phyloP scores from a whole-genome alignment of 345 rosid genomes.

The Eucalyptus viminalis region DNA sequence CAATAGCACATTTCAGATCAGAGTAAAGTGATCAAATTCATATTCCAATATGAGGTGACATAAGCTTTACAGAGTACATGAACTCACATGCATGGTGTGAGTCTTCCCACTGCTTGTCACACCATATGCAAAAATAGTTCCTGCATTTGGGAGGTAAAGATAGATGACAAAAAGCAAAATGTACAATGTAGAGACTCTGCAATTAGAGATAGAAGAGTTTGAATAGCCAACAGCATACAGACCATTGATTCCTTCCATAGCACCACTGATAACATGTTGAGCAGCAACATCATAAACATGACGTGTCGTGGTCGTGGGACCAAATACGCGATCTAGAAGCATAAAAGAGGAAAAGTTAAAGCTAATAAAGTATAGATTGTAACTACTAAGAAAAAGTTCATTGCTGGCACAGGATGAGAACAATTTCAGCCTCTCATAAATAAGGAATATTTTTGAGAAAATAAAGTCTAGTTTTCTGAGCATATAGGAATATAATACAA shows the following conservation, averaged over 20 bases:
- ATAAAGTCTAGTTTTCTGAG: not conserved
- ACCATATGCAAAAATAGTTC: slow-evolving; percentile 97
- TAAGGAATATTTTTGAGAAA: not conserved
- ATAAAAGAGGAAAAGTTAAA: not conserved
- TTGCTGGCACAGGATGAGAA: not conserved
- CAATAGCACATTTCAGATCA: not conserved
- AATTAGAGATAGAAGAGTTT: not conserved
- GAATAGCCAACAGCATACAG: not conserved
- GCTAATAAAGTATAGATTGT: not conserved
- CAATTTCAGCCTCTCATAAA: not conserved
- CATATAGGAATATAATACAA: not conserved
- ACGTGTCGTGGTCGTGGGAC: slow-evolving; percentile 99
- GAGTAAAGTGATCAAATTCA: not conserved
- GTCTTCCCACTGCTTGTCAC: slow-evolving; percentile 99
- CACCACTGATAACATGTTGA: slow-evolving; percentile 89
- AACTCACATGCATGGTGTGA: slow-evolving; percentile 98
- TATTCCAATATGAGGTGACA: not conserved
- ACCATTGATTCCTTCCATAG: slow-evolving; percentile 98
- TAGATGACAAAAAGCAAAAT: not conserved
- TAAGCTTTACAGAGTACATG: not conserved
- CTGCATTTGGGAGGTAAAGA: slow-evolving; percentile 17
- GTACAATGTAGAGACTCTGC: not conserved
- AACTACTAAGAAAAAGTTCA: not conserved
- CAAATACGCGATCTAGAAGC: slow-evolving; percentile 80
- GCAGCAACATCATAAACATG: slow-evolving; percentile 97